phyloP scores from a whole-genome alignment of 805 yeast species.

The Yueomyces sinensis region DNA sequence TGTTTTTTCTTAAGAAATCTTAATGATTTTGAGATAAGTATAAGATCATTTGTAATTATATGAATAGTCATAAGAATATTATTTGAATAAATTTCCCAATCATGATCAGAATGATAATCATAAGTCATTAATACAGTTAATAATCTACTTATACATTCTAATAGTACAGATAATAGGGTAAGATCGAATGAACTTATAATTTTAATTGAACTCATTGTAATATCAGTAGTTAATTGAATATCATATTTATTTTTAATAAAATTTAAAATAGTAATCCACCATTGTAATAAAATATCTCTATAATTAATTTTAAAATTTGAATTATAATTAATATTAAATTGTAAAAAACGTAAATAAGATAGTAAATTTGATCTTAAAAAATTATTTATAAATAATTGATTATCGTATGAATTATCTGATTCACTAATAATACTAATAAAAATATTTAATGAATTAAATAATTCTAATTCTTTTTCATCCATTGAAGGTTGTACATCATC shows the following conservation, averaged over 20 bases:
- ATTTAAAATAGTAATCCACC: slow-evolving; percentile 23
- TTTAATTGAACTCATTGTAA: neutral
- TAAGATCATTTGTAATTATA: slow-evolving; percentile 15
- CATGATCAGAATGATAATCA: slow-evolving; percentile 4
- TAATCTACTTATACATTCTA: slow-evolving; percentile 24
- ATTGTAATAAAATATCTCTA: slow-evolving; percentile 16
- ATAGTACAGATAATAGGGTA: slow-evolving; percentile 11
- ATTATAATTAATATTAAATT: neutral
- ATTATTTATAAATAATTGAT: slow-evolving; percentile 4
- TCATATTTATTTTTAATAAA: slow-evolving; percentile 7
- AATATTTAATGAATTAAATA: slow-evolving; percentile 1
- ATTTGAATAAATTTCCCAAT: slow-evolving; percentile 14
- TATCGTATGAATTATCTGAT: neutral
- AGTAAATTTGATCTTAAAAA: slow-evolving; percentile 7
- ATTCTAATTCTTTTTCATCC: neutral
- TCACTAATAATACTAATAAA: slow-evolving; percentile 1
- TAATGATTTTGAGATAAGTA: slow-evolving; percentile 11
- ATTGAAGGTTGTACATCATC: neutral
- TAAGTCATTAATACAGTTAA: slow-evolving; percentile 12
- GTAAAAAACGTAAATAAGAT: slow-evolving; percentile 4
- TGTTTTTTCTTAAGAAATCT: slow-evolving; percentile 1
- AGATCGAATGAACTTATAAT: neutral
- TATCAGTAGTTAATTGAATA: neutral
- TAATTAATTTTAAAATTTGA: neutral
- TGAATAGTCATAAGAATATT: slow-evolving; percentile 17